Percentiles rank a stretch among this genome's conserved stretches.
Conservation (phyloP, 139 green algal species). For the Chlamydomonas asymmetrica region DNA sequence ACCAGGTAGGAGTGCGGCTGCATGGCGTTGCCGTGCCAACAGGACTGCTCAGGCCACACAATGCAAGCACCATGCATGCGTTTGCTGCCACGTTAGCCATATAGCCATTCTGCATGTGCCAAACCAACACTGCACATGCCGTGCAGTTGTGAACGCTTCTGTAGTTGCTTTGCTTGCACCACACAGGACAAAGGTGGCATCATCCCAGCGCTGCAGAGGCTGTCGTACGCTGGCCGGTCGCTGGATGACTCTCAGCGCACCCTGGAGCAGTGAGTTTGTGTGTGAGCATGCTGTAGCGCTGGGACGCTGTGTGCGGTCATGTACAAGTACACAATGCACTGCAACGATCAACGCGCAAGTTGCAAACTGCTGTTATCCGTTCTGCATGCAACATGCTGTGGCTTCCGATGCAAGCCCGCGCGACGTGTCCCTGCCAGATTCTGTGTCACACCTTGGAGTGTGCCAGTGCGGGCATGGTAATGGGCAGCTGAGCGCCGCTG, state of each 20-base stretch:
- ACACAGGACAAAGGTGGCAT: slow-evolving; percentile 78
- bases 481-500: background rate
- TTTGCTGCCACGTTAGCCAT: too few relatives aligned
- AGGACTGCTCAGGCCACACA: too few relatives aligned
- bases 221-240: slow-evolving; percentile 67
- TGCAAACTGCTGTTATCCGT: background rate
- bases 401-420: too few relatives aligned
- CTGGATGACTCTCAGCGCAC: slow-evolving; percentile 87
- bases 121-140: too few relatives aligned
- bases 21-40: too few relatives aligned
- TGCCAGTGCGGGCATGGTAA: too few relatives aligned
- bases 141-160: background rate
- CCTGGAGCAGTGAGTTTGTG: slow-evolving; percentile 75
- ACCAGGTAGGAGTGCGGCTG: too few relatives aligned
- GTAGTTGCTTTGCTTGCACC: background rate
- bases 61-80: too few relatives aligned
- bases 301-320: background rate
- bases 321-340: background rate
- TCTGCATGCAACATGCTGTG: too few relatives aligned
- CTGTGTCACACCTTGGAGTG: too few relatives aligned
- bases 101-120: too few relatives aligned
- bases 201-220: slow-evolving; percentile 76
- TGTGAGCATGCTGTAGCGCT: background rate
- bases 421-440: too few relatives aligned
- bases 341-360: background rate